Base-by-base conservation (phyloP, 1,284 basidiomycete genomes). In the Boletus semigastroideus region DNA sequence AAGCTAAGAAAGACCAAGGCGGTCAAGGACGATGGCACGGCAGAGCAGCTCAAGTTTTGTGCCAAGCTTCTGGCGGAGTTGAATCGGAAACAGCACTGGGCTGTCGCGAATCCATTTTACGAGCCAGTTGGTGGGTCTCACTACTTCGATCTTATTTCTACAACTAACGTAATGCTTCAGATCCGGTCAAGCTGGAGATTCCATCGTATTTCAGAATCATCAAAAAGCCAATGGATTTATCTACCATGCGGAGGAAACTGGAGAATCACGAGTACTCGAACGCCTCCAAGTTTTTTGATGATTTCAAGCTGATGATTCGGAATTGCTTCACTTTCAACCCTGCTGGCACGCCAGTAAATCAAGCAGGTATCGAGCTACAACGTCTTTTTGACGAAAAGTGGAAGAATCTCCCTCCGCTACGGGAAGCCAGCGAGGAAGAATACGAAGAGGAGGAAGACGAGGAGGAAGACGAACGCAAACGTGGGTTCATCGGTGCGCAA, bases 321-420 rank as follows among this genome's bases (percentile, higher is more conserved):
- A 99, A 99, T 70, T 98, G 95, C 67, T 88, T 89, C 67, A 76
- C 80, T 1, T 99, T 96, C 78, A 99, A 99, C 63, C 93, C 94
- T 7, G 78, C 84, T 8, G 91, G 88, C 30, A 92, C 93, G 19
- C 83, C 86, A 34, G 96, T 99, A 47, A 86, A 94, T 65, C 79
- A 84, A 51, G 87, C 91, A 19, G 94, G 92, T 9, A 79, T 83
- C 45, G 84, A 91, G 49, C 75, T 98, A 20, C 85, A 94, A 67
- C 80, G 82, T 36, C 71, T 94, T 22, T 99, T 98, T 73, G 87
- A 95, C 51, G 90, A 94, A 59, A 97, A 95, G 72, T 95, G 92
- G 91, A 82, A 81, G 65, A 76, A 75, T 44, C 72, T 96, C 31
- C 94, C 96, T 0, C 78, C 84, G 2, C 74, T 86, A 42, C 79